Base-by-base conservation (phyloP, 176 grass and related monocot genomes). In the Aegilops bicornis region DNA sequence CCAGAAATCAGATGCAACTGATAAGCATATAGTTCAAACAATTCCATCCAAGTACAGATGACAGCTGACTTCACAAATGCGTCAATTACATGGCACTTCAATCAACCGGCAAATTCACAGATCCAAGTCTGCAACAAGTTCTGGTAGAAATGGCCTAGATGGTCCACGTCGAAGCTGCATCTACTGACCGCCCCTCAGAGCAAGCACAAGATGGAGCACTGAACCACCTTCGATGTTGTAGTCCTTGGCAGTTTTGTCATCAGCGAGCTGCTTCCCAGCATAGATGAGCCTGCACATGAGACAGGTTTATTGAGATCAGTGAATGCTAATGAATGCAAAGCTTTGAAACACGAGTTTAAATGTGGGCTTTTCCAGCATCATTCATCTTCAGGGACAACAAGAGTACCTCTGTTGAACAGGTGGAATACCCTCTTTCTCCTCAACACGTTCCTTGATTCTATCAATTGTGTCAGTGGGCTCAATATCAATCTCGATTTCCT, bases 211-310 rank as follows among this genome's bases (percentile, higher is more conserved):
- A 84, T 98, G 97, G 60, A 96, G 97, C 60, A 96, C 94, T 2
- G 92, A 98, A 5, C 92, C 94, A 27, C 94, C 97, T 87, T 99
- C 97, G 31, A 98, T 94, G 88, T 94, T 98, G 88, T 98, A 96
- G 77, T 96, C 97, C 82, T 96, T 98, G 0, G 94, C 92, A 22
- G 90, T 96, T 85, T 98, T 98, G 68, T 94, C 92, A 89, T 98
- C 97, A 71, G 91, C 96, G 8, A 98, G 91, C 54, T 98, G 96
- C 91, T 94, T 98, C 61, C 93, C 93, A n/a, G 93, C 96, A 87
- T 96, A 98, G 71, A 98, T 94, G 23, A 98, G 88, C 88, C 92
- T 96, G 59, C 10, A 71, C 65, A 85, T 50, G 22, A 0, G 6
- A 47, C 7, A 68, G 2, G 35, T 82, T 9, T 50, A 64, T 70